phyloP scores from a whole-genome alignment of 2,329 filamentous ascomycete genomes.

The Beauveria brongniartii region DNA sequence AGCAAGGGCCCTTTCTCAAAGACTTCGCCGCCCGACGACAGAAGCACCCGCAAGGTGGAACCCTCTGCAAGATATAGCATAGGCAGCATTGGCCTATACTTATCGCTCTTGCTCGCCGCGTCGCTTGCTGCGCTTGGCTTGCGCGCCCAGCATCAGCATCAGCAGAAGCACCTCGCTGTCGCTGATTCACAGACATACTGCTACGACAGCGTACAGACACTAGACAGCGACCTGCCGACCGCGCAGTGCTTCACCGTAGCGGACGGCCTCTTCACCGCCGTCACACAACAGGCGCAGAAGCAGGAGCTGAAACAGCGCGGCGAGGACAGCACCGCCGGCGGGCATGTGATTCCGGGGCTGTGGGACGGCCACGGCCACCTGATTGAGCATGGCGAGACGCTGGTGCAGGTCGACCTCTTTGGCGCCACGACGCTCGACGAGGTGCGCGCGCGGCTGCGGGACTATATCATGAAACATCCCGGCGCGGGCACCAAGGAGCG shows the following conservation, averaged over 20 bases:
- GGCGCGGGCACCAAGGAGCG: conserved; percentile 43
- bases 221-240: conserved; percentile 25
- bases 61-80: not conserved
- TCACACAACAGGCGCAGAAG: conserved; percentile 27
- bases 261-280: conserved; percentile 41
- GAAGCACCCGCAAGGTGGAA: not conserved
- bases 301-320: conserved; percentile 14
- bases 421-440: conserved; percentile 47
- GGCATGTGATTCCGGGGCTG: conserved; percentile 56
- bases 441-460: conserved; percentile 41
- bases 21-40: not conserved
- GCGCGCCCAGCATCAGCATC: not conserved
- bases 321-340: conserved; percentile 28
- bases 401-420: conserved; percentile 58
- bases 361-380: conserved; percentile 67
- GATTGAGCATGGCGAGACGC: conserved; percentile 57
- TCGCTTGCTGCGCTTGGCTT: not conserved
- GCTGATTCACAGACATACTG: conserved; percentile 24
- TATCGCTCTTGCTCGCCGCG: not conserved
- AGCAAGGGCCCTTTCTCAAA: not conserved
- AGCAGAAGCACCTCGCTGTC: not conserved
- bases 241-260: conserved; percentile 49
- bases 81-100: not conserved
- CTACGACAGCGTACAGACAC: conserved; percentile 32
- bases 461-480: conserved; percentile 42